These are phyloP conservation scores for Epichloe amarillans DNA, from an alignment of 2,329 filamentous ascomycete genomes.

Conservation along the genomic window DNA sequence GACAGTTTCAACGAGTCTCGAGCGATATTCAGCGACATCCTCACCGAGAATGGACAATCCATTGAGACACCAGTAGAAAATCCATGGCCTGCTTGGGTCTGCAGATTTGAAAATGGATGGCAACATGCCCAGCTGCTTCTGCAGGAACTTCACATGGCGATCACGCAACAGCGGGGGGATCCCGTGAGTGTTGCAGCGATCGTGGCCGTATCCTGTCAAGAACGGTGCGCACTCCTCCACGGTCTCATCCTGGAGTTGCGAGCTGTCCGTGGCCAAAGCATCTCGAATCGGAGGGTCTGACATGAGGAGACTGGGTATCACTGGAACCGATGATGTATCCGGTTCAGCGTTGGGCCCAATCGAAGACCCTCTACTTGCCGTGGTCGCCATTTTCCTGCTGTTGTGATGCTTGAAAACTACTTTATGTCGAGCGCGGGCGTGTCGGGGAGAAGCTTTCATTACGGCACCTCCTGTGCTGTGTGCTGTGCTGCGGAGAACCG, in stretches of 20 bases:
- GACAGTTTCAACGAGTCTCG: constrained; percentile 61
- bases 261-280: constrained; percentile 52
- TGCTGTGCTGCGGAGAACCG: background rate
- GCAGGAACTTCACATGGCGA: constrained; percentile 49
- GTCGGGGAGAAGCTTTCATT: constrained; percentile 5
- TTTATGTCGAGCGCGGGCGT: constrained; percentile 3
- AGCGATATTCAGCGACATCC: constrained; percentile 53
- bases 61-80: constrained; percentile 82
- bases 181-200: constrained; percentile 53
- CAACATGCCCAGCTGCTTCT: constrained; percentile 43
- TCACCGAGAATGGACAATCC: constrained; percentile 65
- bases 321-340: constrained; percentile 6
- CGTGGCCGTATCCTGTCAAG: constrained; percentile 41
- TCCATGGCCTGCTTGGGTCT: constrained; percentile 85
- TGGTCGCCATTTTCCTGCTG: constrained; percentile 5
- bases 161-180: constrained; percentile 59
- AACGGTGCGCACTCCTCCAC: constrained; percentile 56
- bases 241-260: constrained; percentile 53
- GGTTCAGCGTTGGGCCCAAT: constrained; percentile 7
- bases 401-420: constrained; percentile 5
- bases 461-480: constrained; percentile 1
- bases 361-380: background rate
- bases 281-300: constrained; percentile 51
- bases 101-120: constrained; percentile 58
- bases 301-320: constrained; percentile 44